Evolutionary conservation across 495 filamentous ascomycete genomes (phyloP), one percentile per base, ranked within the genome.

Genomic region (Collariella sp.): DNA sequence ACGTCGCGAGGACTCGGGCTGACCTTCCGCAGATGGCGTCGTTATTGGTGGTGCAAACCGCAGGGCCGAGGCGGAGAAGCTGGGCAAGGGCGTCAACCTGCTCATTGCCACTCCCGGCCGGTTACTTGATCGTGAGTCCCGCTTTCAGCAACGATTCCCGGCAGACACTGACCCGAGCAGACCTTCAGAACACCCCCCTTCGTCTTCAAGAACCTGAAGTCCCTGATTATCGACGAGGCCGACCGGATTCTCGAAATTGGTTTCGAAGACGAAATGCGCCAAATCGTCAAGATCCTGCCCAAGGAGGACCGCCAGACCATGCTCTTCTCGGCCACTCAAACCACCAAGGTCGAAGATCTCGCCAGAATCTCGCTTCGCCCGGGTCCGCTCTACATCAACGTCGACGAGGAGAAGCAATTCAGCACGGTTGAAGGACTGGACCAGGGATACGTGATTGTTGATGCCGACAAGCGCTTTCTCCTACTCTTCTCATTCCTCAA

Each of bases 261-360:
- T 56, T 98, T 98, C 75, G 93, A 98, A 64, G 94, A 97, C 62
- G 93, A 98, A 69, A 95, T 96, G 89, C 80, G 88, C 46, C 89
- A 95, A 67, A 95, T 98, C 62, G 81, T 97, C 67, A 96, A 95
- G 75, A 94, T 98, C 48, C 76, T 98, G 15, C 93, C 93, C 23
- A 83, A 82, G 55, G 85, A 91, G 34, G 86, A 91, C 52, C 77
- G 94, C 36, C 93, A 98, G 65, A 97, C 93, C 0, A 90, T 94
- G 83, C 82, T 98, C 11, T 98, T 98, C 77, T 95, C 89, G 20
- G 93, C 93, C 10, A 98, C 93, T 0, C 93, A 97, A 65, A 98
- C 94, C 2, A 97, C 94, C 45, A 97, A 97, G 69, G 94, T 98
- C 57, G 91, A 97, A 67, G 93, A 98, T 68, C 72, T 98, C 22